A percentile compares a stretch with the other conserved stretches of the same genome.
These are phyloP conservation scores for Fusarium sp. DNA, from an alignment of 2,329 filamentous ascomycete genomes.

Conservation along the genomic window DNA sequence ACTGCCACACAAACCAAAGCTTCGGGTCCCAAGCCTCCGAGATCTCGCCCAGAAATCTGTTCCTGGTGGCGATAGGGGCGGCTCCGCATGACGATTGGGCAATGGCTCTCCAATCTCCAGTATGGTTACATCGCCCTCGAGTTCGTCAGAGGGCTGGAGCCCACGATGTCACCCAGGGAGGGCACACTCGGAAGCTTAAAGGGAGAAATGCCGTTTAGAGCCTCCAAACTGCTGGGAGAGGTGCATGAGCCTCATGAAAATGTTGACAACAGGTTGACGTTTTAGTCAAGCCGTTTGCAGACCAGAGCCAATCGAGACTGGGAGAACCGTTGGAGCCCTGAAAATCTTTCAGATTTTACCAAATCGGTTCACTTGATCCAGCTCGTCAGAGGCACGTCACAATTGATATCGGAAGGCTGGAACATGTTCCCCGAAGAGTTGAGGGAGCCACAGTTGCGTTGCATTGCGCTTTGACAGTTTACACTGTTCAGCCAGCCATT, in stretches of 20 bases:
- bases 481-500: conserved; percentile 6
- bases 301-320: conserved; percentile 3
- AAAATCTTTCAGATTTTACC: conserved; percentile 1
- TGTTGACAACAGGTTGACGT: conserved; percentile 11
- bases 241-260: conserved; percentile 31
- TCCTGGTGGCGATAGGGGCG: conserved; percentile 31
- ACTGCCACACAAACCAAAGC: conserved; percentile 6
- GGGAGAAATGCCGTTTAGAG: conserved; percentile 3
- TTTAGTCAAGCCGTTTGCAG: not conserved
- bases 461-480: conserved; percentile 9
- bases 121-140: conserved; percentile 32
- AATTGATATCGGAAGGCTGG: conserved; percentile 6
- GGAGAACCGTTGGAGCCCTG: not conserved
- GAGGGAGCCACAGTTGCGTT: conserved; percentile 9
- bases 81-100: conserved; percentile 16
- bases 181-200: conserved; percentile 3
- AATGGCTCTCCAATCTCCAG: conserved; percentile 21
- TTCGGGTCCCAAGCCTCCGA: conserved; percentile 10
- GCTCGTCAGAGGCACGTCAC: conserved; percentile 33
- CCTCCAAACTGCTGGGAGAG: conserved; percentile 18
- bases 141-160: conserved; percentile 4
- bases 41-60: conserved; percentile 17
- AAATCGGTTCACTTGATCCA: not conserved
- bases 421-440: conserved; percentile 20
- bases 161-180: conserved; percentile 28